A percentile compares a stretch with the other conserved stretches of the same genome.
Evolutionary conservation across 164 flowering plant species (phyloP).

Genomic region (Vitis labrusca): DNA sequence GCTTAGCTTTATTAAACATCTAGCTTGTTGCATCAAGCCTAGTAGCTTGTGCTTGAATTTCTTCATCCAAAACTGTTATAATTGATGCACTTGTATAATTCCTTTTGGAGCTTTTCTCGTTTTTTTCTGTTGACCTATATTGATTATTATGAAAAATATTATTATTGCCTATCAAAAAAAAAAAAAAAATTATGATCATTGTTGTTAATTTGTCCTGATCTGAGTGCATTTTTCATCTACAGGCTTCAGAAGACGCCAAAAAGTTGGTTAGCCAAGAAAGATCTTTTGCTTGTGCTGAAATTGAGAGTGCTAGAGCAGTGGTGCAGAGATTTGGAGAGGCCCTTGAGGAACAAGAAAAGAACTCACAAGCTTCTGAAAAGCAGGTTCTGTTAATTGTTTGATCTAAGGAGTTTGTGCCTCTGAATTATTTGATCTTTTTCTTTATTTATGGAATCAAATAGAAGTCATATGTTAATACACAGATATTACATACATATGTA

Average conservation of each 20-base stretch:
- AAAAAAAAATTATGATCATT: no score
- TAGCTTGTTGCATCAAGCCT: no score
- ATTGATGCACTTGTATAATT: no score
- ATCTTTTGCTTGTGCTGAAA: constrained; percentile 57
- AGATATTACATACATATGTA: no score
- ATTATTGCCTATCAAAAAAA: no score
- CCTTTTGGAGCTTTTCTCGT: no score
- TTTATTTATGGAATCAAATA: neutral
- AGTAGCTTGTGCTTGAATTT: no score
- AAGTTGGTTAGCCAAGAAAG: constrained; percentile 53
- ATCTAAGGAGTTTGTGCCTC: neutral
- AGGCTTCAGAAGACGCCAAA: constrained; percentile 63
- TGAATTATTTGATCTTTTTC: neutral
- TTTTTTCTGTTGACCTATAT: no score
- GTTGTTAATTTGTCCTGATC: neutral
- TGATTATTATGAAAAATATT: no score
- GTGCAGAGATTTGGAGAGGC: constrained; percentile 51
- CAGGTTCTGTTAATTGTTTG: constrained; percentile 20
- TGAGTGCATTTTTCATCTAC: constrained; percentile 2
- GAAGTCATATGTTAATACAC: neutral
- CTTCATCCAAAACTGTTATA: no score
- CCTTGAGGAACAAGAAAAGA: constrained; percentile 45
- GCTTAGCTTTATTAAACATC: no score
- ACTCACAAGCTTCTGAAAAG: constrained; percentile 26
- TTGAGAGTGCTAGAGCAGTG: constrained; percentile 53